These are phyloP conservation scores for Insectozyma bohioensis DNA, from an alignment of 1,139 yeast genomes.

Conservation along the genomic window DNA sequence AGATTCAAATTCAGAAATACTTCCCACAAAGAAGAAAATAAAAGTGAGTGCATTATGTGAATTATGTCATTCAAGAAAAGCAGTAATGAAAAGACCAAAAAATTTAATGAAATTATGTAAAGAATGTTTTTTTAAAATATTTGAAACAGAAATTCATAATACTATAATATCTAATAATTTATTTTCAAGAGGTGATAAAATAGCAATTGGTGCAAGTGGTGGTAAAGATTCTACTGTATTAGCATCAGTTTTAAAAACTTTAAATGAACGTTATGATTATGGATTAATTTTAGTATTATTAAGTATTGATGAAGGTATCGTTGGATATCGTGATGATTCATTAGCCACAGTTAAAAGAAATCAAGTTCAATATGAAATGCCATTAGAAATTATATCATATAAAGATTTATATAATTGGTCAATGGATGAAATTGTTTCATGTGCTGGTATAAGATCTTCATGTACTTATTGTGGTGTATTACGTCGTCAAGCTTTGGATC, in stretches of 20 bases:
- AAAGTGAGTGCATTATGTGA: constrained; percentile 65
- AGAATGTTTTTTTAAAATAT: constrained; percentile 82
- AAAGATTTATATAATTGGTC: constrained; percentile 92
- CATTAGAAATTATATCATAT: constrained; percentile 86
- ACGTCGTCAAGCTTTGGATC: constrained; percentile 91
- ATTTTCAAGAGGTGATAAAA: constrained; percentile 77
- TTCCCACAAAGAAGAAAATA: constrained; percentile 24
- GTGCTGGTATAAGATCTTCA: constrained; percentile 91
- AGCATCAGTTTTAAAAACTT: constrained; percentile 81
- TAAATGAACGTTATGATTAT: constrained; percentile 85
- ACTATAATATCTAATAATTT: constrained; percentile 73
- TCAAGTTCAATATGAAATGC: constrained; percentile 84
- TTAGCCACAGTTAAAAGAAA: constrained; percentile 95
- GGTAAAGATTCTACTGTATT: constrained; percentile 97
- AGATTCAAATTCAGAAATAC: too few species aligned
- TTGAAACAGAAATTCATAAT: constrained; percentile 94
- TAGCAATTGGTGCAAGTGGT: constrained; percentile 98
- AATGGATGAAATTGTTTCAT: constrained; percentile 96
- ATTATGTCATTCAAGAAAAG: constrained; percentile 80
- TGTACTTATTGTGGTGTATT: constrained; percentile 99
- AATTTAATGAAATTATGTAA: constrained; percentile 91
- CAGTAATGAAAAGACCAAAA: constrained; percentile 89
- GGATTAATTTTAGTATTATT: constrained; percentile 80
- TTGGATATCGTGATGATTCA: constrained; percentile 96
- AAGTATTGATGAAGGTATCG: constrained; percentile 95